Percentiles rank a stretch among this genome's conserved stretches.
phyloP scores from a whole-genome alignment of 768 basidiomycete species.

The Trametes cubensis region DNA sequence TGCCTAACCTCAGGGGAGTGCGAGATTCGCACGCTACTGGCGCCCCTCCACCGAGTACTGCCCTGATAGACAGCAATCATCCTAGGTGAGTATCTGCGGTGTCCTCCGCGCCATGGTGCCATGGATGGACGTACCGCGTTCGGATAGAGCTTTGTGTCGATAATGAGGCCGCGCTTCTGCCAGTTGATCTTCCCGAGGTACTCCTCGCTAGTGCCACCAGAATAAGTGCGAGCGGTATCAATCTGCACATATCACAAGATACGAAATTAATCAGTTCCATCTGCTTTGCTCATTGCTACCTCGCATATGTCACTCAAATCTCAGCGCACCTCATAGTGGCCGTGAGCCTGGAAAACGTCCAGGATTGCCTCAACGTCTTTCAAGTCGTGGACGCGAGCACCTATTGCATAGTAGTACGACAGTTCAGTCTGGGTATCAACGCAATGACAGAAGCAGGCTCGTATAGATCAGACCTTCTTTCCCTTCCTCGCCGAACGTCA shows the following conservation, averaged over 20 bases:
- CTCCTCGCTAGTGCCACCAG: conserved; percentile 38
- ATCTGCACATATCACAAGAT: conserved; percentile 27
- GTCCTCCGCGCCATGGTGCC: no score
- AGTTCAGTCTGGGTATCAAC: no score
- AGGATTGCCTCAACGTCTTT: conserved; percentile 54
- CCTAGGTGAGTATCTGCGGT: neutral
- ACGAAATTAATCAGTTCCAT: neutral
- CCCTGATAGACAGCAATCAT: neutral
- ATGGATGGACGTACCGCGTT: conserved; percentile 28
- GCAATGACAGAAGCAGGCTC: no score
- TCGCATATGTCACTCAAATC: conserved; percentile 8
- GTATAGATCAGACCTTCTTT: no score
- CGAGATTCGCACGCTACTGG: conserved; percentile 14
- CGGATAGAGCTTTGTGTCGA: conserved; percentile 65
- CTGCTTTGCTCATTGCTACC: no score
- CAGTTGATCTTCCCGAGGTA: conserved; percentile 54
- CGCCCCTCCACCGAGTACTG: neutral
- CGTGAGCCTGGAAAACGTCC: conserved; percentile 55
- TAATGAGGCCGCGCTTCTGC: conserved; percentile 50
- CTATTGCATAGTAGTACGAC: conserved; percentile 15
- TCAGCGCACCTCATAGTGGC: conserved; percentile 54
- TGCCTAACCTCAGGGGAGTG: conserved; percentile 32
- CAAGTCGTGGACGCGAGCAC: conserved; percentile 50
- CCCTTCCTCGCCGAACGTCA: conserved; percentile 57
- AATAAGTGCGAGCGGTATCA: conserved; percentile 35